Percentiles rank a stretch among this genome's conserved stretches.
Conservation (phyloP, 2,329 filamentous ascomycete species). For the Keithomyces neogunnii region DNA sequence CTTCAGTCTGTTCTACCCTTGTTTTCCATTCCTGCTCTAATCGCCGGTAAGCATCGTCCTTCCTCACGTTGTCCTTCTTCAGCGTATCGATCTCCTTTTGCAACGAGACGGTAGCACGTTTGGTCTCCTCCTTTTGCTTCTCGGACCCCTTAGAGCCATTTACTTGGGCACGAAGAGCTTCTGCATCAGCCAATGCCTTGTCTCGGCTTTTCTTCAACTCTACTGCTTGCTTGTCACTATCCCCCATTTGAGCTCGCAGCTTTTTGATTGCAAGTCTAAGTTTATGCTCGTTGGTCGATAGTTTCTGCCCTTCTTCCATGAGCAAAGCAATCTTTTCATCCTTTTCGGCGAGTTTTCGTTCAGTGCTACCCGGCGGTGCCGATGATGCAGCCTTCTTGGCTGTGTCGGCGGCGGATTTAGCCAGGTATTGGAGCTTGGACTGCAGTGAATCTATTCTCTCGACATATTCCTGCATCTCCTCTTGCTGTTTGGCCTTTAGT, state of each 20-base stretch:
- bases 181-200: conserved; percentile 44
- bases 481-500: conserved; percentile 46
- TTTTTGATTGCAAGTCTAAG: conserved; percentile 78
- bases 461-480: conserved; percentile 74
- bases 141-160: conserved; percentile 44
- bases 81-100: conserved; percentile 27
- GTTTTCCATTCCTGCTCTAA: conserved; percentile 62
- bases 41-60: conserved; percentile 56
- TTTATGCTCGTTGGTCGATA: conserved; percentile 80
- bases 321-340: conserved; percentile 84
- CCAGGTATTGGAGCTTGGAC: conserved; percentile 81
- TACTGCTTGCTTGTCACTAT: conserved; percentile 56
- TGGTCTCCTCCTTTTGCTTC: conserved; percentile 41
- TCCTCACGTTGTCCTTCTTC: conserved; percentile 46
- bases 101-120: conserved; percentile 45
- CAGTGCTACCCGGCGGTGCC: conserved; percentile 54
- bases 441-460: conserved; percentile 90
- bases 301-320: conserved; percentile 84
- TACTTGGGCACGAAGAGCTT: conserved; percentile 36
- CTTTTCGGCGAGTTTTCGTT: conserved; percentile 79
- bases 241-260: conserved; percentile 56
- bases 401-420: conserved; percentile 67
- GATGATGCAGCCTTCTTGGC: conserved; percentile 61
- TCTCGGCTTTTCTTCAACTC: conserved; percentile 53
- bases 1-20: conserved; percentile 55